A percentile compares a stretch with the other conserved stretches of the same genome.
Evolutionary conservation across 164 flowering plant species (phyloP).

Genomic region (Umbilicus rupestris): DNA sequence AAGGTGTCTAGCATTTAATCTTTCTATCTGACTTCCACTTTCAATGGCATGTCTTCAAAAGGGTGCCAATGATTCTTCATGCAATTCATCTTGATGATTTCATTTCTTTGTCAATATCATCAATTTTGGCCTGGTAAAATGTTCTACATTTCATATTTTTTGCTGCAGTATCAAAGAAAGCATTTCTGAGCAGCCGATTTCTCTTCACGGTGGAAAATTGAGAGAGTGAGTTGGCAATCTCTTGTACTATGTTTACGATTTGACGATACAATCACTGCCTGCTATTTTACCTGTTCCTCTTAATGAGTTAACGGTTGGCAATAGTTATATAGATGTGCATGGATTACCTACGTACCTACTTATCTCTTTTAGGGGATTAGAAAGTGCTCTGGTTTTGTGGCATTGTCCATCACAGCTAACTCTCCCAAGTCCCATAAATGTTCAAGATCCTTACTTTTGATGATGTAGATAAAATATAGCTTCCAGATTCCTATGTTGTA

Average conservation of each 20-base stretch:
- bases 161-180: conserved; percentile 86
- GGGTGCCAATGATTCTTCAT: background rate
- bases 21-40: background rate
- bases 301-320: background rate
- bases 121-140: background rate
- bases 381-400: background rate
- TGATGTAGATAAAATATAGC: background rate
- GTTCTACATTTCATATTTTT: background rate
- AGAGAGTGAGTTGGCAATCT: conserved; percentile 67
- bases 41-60: background rate
- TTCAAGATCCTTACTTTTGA: background rate
- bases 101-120: background rate
- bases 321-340: background rate
- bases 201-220: conserved; percentile 78
- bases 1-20: no score
- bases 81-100: background rate
- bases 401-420: background rate
- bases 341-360: background rate
- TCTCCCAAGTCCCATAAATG: background rate
- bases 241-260: conserved; percentile 1
- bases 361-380: background rate
- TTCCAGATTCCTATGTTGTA: background rate
- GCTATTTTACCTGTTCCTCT: background rate
- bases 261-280: background rate
- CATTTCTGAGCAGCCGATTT: conserved; percentile 71